Percentiles rank a stretch among this genome's conserved stretches.
phyloP scores from a whole-genome alignment of 2,329 filamentous ascomycete species.

The Xylaria digitata region DNA sequence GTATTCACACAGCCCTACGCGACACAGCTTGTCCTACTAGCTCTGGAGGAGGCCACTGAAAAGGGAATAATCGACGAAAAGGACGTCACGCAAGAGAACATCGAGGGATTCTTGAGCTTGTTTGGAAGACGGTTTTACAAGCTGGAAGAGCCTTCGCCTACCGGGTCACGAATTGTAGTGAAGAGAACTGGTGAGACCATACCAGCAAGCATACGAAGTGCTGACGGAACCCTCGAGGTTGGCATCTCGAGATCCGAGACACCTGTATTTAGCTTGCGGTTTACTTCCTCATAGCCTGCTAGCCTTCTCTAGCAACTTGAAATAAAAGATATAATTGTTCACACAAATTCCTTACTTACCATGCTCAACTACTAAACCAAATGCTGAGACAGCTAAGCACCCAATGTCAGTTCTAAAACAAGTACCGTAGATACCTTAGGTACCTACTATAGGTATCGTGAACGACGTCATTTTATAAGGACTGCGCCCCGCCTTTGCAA shows the following conservation, averaged over 20 bases:
- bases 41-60: slow-evolving; percentile 70
- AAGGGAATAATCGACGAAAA: slow-evolving; percentile 62
- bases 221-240: slow-evolving; percentile 56
- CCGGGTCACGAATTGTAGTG: slow-evolving; percentile 67
- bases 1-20: slow-evolving; percentile 77
- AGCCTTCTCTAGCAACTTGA: slow-evolving; percentile 10
- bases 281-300: slow-evolving; percentile 35
- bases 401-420: too few species aligned
- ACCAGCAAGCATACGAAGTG: slow-evolving; percentile 53
- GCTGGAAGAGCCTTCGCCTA: slow-evolving; percentile 56
- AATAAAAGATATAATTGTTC: neutral
- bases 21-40: slow-evolving; percentile 69
- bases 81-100: slow-evolving; percentile 65
- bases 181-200: slow-evolving; percentile 63
- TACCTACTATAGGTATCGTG: too few species aligned
- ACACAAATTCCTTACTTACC: neutral
- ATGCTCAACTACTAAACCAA: neutral
- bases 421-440: too few species aligned
- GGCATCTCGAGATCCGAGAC: slow-evolving; percentile 57
- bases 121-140: slow-evolving; percentile 67
- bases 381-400: neutral
- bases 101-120: slow-evolving; percentile 65
- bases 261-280: slow-evolving; percentile 57
- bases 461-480: slow-evolving; percentile 19
- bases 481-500: neutral